phyloP scores from a whole-genome alignment of 2,329 filamentous ascomycete genomes.

The Tolypocladium guangdongense region DNA sequence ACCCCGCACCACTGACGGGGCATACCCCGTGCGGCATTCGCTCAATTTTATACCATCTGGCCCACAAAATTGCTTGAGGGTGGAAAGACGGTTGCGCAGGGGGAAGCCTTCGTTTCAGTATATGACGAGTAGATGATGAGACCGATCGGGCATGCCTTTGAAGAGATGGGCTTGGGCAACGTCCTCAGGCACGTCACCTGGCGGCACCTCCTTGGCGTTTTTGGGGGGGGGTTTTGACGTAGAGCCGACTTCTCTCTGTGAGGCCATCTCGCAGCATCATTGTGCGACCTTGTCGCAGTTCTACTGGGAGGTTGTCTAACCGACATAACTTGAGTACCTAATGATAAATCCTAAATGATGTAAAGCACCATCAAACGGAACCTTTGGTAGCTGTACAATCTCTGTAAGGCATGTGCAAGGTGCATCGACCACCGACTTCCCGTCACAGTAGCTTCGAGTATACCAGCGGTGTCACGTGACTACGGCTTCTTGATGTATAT shows the following conservation, averaged over 20 bases:
- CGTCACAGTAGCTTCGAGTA: neutral
- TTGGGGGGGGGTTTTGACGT: neutral
- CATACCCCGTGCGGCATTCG: neutral
- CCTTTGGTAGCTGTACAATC: neutral
- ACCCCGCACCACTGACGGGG: neutral
- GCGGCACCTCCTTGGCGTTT: neutral
- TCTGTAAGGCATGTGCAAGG: neutral
- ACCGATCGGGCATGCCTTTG: neutral
- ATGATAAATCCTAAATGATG: constrained; percentile 13
- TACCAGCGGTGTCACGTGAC: neutral
- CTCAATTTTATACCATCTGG: neutral
- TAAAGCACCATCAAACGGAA: neutral
- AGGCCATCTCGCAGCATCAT: neutral
- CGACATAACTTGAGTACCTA: constrained; percentile 16
- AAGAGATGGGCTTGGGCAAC: neutral
- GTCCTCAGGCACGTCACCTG: neutral
- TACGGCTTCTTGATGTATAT: no score
- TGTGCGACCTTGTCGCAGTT: neutral
- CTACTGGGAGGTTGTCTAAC: neutral
- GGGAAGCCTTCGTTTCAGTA: neutral
- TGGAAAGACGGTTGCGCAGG: neutral
- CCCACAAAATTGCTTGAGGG: neutral
- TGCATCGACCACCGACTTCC: neutral
- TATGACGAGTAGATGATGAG: neutral
- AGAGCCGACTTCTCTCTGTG: neutral